A percentile compares a stretch with the other conserved stretches of the same genome.
Evolutionary conservation across 2,329 filamentous ascomycete species (phyloP).

Genomic region (Dendryphion nanum): DNA sequence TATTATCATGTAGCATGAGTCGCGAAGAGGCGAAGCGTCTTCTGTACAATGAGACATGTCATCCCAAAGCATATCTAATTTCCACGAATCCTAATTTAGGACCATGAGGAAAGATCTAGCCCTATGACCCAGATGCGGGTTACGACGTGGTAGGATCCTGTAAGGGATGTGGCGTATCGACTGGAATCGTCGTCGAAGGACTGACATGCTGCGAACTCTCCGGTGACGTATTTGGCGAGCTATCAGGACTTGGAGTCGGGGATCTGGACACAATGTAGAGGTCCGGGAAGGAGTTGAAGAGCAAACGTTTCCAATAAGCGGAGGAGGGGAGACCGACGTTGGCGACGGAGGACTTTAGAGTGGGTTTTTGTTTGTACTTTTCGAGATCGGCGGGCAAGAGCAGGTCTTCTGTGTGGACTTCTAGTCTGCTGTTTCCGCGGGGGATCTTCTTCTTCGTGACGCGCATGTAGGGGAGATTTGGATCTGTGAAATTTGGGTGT

Average conservation of each 20-base stretch:
- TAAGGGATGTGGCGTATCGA: constrained; percentile 24
- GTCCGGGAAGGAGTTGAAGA: constrained; percentile 47
- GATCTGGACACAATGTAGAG: constrained; percentile 51
- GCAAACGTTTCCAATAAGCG: constrained; percentile 47
- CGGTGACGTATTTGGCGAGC: constrained; percentile 39
- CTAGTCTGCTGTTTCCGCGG: constrained; percentile 45
- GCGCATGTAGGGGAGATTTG: constrained; percentile 40
- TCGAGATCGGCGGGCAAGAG: constrained; percentile 32
- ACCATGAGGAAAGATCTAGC: no score
- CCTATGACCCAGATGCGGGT: no score
- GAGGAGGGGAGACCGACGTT: constrained; percentile 46
- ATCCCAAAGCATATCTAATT: no score
- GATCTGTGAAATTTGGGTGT: no score
- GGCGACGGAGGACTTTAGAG: constrained; percentile 47
- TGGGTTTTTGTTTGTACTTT: constrained; percentile 44
- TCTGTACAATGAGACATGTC: no score
- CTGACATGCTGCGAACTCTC: constrained; percentile 39
- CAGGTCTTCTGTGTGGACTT: constrained; percentile 48
- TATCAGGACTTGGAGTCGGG: constrained; percentile 29
- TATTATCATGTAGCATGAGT: no score
- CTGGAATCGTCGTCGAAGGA: constrained; percentile 32
- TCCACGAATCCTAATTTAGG: no score
- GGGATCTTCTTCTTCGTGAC: constrained; percentile 49
- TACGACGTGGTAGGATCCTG: constrained; percentile 15
- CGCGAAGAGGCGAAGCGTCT: no score